Percentiles rank a stretch among this genome's conserved stretches.
These are phyloP conservation scores for Boletus edulis DNA, from an alignment of 768 basidiomycete genomes.

Conservation along the genomic window DNA sequence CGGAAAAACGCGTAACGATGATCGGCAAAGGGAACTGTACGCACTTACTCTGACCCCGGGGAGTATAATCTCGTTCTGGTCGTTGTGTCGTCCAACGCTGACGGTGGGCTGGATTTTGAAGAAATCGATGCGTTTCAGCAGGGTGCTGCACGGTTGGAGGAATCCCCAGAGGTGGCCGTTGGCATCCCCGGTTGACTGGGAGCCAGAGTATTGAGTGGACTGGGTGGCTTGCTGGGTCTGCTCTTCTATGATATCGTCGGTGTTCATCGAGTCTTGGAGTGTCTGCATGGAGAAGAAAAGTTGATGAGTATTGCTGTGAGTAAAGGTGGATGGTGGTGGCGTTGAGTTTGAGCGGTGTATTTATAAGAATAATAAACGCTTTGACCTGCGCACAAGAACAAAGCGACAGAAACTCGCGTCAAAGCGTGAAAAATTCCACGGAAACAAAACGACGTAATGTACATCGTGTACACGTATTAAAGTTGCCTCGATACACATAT, in stretches of 20 bases:
- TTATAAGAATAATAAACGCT: conserved; percentile 16
- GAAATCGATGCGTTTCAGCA: conserved; percentile 58
- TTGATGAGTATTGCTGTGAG: too few relatives aligned
- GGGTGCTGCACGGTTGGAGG: conserved; percentile 59
- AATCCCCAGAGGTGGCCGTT: conserved; percentile 62
- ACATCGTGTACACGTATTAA: conserved; percentile 2
- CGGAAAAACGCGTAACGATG: conserved; percentile 10
- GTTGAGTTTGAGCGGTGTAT: conserved; percentile 1
- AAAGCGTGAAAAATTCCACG: conserved; percentile 15
- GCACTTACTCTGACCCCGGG: conserved; percentile 74
- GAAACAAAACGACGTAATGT: conserved; percentile 7
- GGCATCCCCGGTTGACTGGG: conserved; percentile 21
- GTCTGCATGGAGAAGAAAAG: conserved; percentile 12
- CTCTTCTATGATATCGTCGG: conserved; percentile 30
- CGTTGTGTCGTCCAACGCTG: conserved; percentile 52
- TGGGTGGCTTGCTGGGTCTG: conserved; percentile 41
- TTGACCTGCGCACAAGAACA: conserved; percentile 18
- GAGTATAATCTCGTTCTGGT: conserved; percentile 51
- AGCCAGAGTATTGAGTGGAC: conserved; percentile 36
- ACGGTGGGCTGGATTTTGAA: conserved; percentile 49
- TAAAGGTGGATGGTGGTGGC: not conserved
- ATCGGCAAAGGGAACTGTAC: conserved; percentile 22
- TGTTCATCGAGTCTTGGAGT: conserved; percentile 20
- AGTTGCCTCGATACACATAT: conserved; percentile 20
- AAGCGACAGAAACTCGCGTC: conserved; percentile 14